Evolutionary conservation across 2,329 filamentous ascomycete genomes (phyloP).

Genomic region (Cordyceps cateniannulata): DNA sequence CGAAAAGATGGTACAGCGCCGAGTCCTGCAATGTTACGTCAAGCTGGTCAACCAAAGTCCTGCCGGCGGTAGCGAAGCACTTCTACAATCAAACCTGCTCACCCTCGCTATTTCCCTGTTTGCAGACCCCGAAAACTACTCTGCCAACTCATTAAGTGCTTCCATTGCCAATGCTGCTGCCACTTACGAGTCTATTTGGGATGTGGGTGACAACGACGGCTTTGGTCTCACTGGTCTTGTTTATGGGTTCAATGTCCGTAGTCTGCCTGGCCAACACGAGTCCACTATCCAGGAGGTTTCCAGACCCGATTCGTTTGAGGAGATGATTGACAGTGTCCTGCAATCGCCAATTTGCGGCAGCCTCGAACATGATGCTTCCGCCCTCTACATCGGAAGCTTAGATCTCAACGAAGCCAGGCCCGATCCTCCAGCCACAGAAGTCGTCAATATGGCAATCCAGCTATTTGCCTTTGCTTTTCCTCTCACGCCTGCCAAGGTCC

Average conservation of each 20-base stretch:
- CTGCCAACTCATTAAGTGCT: constrained; percentile 75
- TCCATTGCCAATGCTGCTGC: constrained; percentile 87
- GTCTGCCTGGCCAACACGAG: constrained; percentile 63
- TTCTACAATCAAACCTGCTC: constrained; percentile 85
- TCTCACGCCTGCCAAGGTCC: constrained; percentile 81
- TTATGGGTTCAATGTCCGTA: constrained; percentile 65
- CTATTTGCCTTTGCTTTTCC: constrained; percentile 89
- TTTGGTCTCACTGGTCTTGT: constrained; percentile 89
- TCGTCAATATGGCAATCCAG: constrained; percentile 89
- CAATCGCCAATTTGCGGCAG: constrained; percentile 72
- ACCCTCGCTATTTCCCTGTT: constrained; percentile 87
- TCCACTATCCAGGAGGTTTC: constrained; percentile 35
- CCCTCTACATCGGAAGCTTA: constrained; percentile 57
- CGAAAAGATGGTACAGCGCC: constrained; percentile 84
- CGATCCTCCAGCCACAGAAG: constrained; percentile 83
- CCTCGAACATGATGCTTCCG: constrained; percentile 81
- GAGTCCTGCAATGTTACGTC: constrained; percentile 91
- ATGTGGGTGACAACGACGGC: constrained; percentile 86
- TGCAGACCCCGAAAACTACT: constrained; percentile 85
- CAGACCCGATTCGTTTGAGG: constrained; percentile 55
- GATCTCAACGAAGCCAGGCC: constrained; percentile 44
- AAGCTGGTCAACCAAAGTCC: constrained; percentile 86
- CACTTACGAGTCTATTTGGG: constrained; percentile 91
- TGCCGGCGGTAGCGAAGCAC: constrained; percentile 72
- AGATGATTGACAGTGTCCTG: constrained; percentile 54